Conservation (phyloP, 805 yeast genomes). For the Starmerella sirachaensis region DNA sequence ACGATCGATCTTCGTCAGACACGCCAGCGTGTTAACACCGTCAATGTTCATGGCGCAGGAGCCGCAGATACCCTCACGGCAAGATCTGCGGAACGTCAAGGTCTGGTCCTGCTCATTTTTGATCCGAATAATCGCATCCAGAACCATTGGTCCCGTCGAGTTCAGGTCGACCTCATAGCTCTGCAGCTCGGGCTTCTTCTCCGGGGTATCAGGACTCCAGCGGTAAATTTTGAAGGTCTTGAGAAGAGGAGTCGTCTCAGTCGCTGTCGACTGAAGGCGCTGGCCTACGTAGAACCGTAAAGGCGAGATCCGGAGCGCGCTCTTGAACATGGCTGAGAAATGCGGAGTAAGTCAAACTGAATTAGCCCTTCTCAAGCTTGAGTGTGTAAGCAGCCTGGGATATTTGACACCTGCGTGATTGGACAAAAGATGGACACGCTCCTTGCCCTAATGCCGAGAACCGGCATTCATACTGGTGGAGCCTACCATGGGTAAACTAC, state of each 20-base stretch:
- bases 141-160: conserved; percentile 93
- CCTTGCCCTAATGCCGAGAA: neutral
- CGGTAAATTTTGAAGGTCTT: conserved; percentile 89
- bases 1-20: conserved; percentile 85
- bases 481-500: too few species aligned
- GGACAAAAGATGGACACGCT: neutral
- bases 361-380: too few species aligned
- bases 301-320: too few species aligned
- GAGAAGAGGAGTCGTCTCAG: conserved; percentile 43
- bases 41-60: conserved; percentile 99
- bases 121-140: conserved; percentile 88
- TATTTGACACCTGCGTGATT: conserved; percentile 5
- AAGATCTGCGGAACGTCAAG: conserved; percentile 91
- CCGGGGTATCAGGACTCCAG: conserved; percentile 97
- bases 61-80: conserved; percentile 99
- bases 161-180: conserved; percentile 75
- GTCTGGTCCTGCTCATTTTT: conserved; percentile 95
- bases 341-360: too few species aligned
- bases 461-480: too few species aligned
- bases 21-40: conserved; percentile 93
- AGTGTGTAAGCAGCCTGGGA: too few species aligned
- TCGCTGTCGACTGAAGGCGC: conserved; percentile 28
- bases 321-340: too few species aligned
- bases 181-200: conserved; percentile 77
- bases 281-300: neutral